Conservation (phyloP, 202 grass and related monocot genomes). For the Hordeum pubiflorum region DNA sequence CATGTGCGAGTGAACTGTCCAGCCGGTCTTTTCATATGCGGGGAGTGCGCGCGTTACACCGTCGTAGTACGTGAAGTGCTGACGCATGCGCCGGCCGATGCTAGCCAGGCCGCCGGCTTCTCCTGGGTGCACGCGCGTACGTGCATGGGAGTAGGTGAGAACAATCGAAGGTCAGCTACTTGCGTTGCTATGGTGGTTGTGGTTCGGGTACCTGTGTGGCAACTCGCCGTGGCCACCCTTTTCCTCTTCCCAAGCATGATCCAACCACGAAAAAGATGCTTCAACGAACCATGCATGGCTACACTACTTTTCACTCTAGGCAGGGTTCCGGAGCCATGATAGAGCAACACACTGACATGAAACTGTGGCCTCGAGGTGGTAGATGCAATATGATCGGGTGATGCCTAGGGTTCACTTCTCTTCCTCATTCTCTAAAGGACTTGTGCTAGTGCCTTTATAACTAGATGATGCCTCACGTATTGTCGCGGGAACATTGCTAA, state of each 20-base stretch:
- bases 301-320: not conserved
- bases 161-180: not conserved
- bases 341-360: no score
- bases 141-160: not conserved
- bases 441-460: no score
- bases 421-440: no score
- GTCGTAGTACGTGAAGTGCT: not conserved
- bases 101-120: not conserved
- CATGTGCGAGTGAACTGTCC: no score
- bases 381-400: no score
- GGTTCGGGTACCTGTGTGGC: not conserved
- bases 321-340: no score
- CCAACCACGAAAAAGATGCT: not conserved
- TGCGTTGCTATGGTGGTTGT: not conserved
- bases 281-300: not conserved
- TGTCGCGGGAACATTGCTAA: no score
- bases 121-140: not conserved
- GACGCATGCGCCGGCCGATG: not conserved
- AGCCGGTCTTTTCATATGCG: not conserved
- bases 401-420: no score
- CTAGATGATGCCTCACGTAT: no score
- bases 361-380: no score
- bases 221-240: not conserved
- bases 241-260: conserved; percentile 2
- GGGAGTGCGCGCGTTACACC: not conserved